Evolutionary conservation across 1,284 basidiomycete genomes (phyloP).

Genomic region (Rhodotorula sp.): DNA sequence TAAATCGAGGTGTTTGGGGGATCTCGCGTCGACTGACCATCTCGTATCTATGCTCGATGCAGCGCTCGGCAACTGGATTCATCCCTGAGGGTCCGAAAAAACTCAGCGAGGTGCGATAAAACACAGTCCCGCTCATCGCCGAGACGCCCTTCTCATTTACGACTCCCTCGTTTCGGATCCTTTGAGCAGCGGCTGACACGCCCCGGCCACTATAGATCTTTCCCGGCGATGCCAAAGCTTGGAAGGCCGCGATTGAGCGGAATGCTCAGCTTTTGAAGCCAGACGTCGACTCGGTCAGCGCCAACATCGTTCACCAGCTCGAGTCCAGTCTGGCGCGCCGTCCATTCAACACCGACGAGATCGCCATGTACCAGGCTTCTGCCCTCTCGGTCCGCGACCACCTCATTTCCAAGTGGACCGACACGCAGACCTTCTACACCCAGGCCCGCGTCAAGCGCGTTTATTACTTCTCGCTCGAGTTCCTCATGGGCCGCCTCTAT

Average conservation of each 20-base stretch:
- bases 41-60: neutral
- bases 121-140: too few relatives aligned
- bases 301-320: slow-evolving; percentile 66
- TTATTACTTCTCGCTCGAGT: slow-evolving; percentile 82
- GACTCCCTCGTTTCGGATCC: too few relatives aligned
- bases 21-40: neutral
- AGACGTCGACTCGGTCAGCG: slow-evolving; percentile 16
- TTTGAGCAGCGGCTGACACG: neutral
- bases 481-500: slow-evolving; percentile 59
- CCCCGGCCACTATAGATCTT: slow-evolving; percentile 27
- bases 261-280: slow-evolving; percentile 10
- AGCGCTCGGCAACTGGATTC: slow-evolving; percentile 29
- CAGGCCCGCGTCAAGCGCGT: slow-evolving; percentile 58
- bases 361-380: slow-evolving; percentile 65
- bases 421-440: slow-evolving; percentile 38
- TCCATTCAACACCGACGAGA: slow-evolving; percentile 69
- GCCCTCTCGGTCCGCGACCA: slow-evolving; percentile 80
- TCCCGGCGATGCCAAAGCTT: slow-evolving; percentile 38
- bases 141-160: neutral
- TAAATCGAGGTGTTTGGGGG: neutral
- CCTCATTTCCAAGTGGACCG: slow-evolving; percentile 56
- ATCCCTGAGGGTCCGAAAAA: slow-evolving; percentile 35
- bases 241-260: slow-evolving; percentile 39
- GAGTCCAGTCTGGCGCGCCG: slow-evolving; percentile 83
- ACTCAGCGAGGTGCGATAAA: slow-evolving; percentile 22